A percentile compares a stretch with the other conserved stretches of the same genome.
Evolutionary conservation across 768 basidiomycete species (phyloP).

Genomic region (Phallus indusiatus): DNA sequence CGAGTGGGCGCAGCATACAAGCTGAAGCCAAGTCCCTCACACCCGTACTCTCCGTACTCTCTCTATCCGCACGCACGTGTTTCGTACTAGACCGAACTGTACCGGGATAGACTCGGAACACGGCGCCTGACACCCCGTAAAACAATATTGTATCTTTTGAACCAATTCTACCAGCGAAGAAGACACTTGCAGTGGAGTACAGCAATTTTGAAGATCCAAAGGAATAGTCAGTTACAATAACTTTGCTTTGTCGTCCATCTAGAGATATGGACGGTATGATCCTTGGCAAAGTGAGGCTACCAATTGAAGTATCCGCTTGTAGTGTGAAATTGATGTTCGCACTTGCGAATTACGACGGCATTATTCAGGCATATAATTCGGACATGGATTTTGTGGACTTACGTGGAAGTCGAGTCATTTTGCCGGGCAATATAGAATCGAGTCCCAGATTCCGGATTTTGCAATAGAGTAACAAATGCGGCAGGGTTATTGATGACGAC

Average conservation of each 20-base stretch:
- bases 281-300: slow-evolving; percentile 46
- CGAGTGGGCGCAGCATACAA: too few relatives aligned
- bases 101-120: too few relatives aligned
- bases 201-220: slow-evolving; percentile 52
- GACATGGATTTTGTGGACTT: not conserved
- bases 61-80: too few relatives aligned
- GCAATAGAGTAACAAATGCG: slow-evolving; percentile 17
- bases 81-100: too few relatives aligned
- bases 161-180: slow-evolving; percentile 55
- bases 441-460: slow-evolving; percentile 15
- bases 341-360: slow-evolving; percentile 35
- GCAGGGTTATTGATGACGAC: slow-evolving; percentile 12
- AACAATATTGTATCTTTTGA: slow-evolving; percentile 54
- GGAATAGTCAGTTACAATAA: slow-evolving; percentile 60
- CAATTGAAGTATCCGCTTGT: slow-evolving; percentile 43
- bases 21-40: too few relatives aligned
- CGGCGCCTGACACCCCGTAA: too few relatives aligned
- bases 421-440: slow-evolving; percentile 22
- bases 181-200: slow-evolving; percentile 67
- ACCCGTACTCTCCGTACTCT: too few relatives aligned
- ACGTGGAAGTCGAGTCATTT: slow-evolving; percentile 37
- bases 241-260: slow-evolving; percentile 63
- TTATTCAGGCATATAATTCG: slow-evolving; percentile 20
- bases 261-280: slow-evolving; percentile 46
- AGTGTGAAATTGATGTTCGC: slow-evolving; percentile 47